These are phyloP conservation scores for Ophiostoma sp. DNA, from an alignment of 2,329 filamentous ascomycete species.

Conservation along the genomic window DNA sequence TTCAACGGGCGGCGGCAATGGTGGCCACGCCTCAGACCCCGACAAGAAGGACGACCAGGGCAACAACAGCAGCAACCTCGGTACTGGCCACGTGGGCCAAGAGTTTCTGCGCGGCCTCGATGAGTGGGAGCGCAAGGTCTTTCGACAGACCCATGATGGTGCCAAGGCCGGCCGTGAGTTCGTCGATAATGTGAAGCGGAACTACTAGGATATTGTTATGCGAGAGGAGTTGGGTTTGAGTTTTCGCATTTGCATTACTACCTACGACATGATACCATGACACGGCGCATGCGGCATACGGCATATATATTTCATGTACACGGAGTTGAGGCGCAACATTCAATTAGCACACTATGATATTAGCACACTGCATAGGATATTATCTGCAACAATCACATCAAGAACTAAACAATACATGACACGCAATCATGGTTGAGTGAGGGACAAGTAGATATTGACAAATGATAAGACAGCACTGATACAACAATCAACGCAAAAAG, in stretches of 20 bases:
- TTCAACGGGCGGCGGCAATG: conserved; percentile 34
- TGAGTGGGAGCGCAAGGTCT: conserved; percentile 77
- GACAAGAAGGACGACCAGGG: conserved; percentile 58
- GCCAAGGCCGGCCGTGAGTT: conserved; percentile 64
- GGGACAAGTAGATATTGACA: too few species aligned
- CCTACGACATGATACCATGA: conserved; percentile 6
- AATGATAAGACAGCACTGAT: neutral
- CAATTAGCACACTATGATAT: neutral
- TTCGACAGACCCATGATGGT: conserved; percentile 68
- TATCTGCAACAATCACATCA: too few species aligned
- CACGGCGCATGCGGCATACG: conserved; percentile 8
- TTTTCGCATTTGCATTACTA: neutral
- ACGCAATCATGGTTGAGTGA: too few species aligned
- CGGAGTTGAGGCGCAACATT: neutral
- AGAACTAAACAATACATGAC: too few species aligned
- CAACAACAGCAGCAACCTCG: conserved; percentile 40
- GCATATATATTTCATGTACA: neutral
- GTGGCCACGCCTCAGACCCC: conserved; percentile 39
- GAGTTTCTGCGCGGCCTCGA: conserved; percentile 87
- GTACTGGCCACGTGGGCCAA: conserved; percentile 58
- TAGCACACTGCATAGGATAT: neutral
- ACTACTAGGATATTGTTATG: conserved; percentile 22
- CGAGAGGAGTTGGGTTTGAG: neutral
- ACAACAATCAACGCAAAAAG: neutral
- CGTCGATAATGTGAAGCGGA: conserved; percentile 57